Evolutionary conservation across 345 rosid species (phyloP).

Genomic region (Ailanthus altissimus): DNA sequence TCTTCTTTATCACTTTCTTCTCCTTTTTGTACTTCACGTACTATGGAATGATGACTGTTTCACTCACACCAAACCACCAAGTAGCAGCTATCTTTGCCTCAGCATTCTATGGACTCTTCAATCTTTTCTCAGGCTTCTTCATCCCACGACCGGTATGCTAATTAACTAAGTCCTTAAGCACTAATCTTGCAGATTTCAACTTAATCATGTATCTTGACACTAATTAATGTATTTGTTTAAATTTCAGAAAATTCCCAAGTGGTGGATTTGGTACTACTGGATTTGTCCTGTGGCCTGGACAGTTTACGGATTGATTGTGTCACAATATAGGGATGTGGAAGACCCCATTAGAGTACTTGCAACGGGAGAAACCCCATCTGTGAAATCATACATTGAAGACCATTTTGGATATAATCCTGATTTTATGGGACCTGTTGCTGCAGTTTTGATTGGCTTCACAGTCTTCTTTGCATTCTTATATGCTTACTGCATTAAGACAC

Average conservation of each 20-base stretch:
- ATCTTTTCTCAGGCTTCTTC: conserved; percentile 81
- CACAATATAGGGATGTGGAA: conserved; percentile 66
- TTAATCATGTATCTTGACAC: too few relatives aligned
- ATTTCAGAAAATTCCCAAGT: too few relatives aligned
- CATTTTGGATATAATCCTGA: conserved; percentile 57
- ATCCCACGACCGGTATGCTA: conserved; percentile 69
- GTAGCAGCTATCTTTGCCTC: conserved; percentile 71
- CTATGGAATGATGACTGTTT: conserved; percentile 92
- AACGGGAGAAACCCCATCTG: conserved; percentile 20
- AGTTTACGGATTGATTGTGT: conserved; percentile 57
- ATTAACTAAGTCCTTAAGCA: too few relatives aligned
- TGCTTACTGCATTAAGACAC: conserved; percentile 61
- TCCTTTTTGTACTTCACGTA: conserved; percentile 91
- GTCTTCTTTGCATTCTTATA: conserved; percentile 65
- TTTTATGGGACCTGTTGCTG: conserved; percentile 65
- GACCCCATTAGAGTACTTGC: conserved; percentile 43
- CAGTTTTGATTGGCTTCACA: conserved; percentile 53
- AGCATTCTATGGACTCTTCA: conserved; percentile 71
- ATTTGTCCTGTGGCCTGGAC: conserved; percentile 87
- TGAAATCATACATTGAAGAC: conserved; percentile 39
- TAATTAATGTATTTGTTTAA: too few relatives aligned
- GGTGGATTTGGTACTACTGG: conserved; percentile 53
- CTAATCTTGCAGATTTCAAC: too few relatives aligned
- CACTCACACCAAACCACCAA: conserved; percentile 83
- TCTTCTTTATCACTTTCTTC: conserved; percentile 72